Evolutionary conservation across 2,329 filamentous ascomycete species (phyloP).

Genomic region (Ophiocordyceps sinensis): DNA sequence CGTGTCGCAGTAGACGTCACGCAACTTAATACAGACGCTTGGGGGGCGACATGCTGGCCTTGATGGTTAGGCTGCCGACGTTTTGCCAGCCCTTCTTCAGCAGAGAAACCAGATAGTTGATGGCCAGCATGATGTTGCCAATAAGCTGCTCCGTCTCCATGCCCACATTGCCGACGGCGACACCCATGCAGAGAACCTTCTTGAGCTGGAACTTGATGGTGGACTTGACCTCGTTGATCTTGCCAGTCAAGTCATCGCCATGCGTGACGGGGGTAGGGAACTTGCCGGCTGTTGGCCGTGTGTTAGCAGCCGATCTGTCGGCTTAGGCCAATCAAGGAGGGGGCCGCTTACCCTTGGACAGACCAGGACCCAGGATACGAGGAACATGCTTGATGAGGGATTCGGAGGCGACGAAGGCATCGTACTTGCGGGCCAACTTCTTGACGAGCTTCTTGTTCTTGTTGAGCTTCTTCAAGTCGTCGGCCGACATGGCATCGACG

Average conservation of each 20-base stretch:
- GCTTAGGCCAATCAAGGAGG: conserved; percentile 4
- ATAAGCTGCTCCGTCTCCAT: conserved; percentile 96
- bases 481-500: conserved; percentile 94
- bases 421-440: conserved; percentile 99
- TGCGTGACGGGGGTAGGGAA: conserved; percentile 98
- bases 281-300: conserved; percentile 66
- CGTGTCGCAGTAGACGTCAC: neutral
- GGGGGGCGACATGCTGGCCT: conserved; percentile 98
- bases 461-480: conserved; percentile 99
- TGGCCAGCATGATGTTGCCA: conserved; percentile 98
- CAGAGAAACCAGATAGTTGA: conserved; percentile 99
- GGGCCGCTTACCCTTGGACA: conserved; percentile 67
- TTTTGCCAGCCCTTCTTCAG: conserved; percentile 99
- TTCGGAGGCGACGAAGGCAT: conserved; percentile 96
- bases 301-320: conserved; percentile 10
- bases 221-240: conserved; percentile 99
- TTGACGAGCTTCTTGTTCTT: conserved; percentile 99
- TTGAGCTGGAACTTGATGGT: conserved; percentile 99
- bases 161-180: conserved; percentile 95
- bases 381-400: conserved; percentile 99
- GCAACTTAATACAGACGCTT: conserved; percentile 81
- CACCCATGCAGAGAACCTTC: conserved; percentile 99
- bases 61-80: conserved; percentile 98
- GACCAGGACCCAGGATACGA: conserved; percentile 96
- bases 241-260: conserved; percentile 80